These are phyloP conservation scores for Cladosporium cucumerinum DNA, from an alignment of 2,329 filamentous ascomycete species.

Conservation along the genomic window DNA sequence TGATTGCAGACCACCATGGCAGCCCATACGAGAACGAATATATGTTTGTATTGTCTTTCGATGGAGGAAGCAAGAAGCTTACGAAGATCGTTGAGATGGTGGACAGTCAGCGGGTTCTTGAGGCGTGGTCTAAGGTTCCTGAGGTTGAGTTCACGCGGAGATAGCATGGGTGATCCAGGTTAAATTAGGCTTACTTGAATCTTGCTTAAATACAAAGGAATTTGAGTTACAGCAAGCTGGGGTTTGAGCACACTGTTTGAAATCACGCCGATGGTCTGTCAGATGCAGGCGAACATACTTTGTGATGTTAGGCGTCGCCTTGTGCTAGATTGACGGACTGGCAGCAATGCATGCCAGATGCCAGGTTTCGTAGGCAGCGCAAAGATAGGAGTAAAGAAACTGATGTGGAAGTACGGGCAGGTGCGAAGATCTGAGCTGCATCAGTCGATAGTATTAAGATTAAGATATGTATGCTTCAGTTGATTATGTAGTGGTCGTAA, in stretches of 20 bases:
- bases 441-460: too few species aligned
- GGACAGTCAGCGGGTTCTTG: background rate
- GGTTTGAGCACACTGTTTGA: too few species aligned
- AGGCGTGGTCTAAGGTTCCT: background rate
- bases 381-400: background rate
- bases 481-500: background rate
- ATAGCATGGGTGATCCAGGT: background rate
- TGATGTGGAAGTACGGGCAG: background rate
- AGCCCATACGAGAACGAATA: constrained; percentile 6
- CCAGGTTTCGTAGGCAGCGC: too few species aligned
- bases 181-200: background rate
- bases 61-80: constrained; percentile 1
- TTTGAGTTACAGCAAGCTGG: too few species aligned
- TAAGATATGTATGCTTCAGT: background rate
- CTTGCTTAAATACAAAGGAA: background rate
- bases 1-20: background rate
- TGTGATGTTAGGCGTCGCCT: too few species aligned
- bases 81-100: constrained; percentile 13
- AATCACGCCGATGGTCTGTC: too few species aligned
- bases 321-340: background rate
- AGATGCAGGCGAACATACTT: too few species aligned
- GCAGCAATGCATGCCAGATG: background rate
- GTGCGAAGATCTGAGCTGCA: background rate
- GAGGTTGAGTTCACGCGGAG: constrained; percentile 2
- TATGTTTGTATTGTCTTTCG: constrained; percentile 15